A percentile compares a stretch with the other conserved stretches of the same genome.
Conservation (phyloP, 495 filamentous ascomycete genomes). For the Cudoniella acicularis region DNA sequence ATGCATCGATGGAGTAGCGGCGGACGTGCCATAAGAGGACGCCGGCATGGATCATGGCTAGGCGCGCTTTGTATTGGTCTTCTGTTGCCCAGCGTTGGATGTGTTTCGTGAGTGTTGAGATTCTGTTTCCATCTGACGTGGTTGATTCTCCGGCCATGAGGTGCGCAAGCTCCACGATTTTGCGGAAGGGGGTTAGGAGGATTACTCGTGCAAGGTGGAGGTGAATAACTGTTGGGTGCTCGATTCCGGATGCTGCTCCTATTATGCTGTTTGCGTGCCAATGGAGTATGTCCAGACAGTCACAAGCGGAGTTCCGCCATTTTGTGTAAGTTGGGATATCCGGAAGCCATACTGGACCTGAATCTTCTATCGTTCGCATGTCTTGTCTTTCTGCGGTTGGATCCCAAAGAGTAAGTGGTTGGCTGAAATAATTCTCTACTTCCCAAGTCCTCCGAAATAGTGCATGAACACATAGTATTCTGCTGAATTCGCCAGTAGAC, state of each 20-base stretch:
- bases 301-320: slow-evolving; percentile 54
- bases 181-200: slow-evolving; percentile 27
- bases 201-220: slow-evolving; percentile 46
- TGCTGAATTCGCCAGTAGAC: slow-evolving; percentile 43
- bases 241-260: slow-evolving; percentile 41
- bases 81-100: slow-evolving; percentile 47
- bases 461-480: slow-evolving; percentile 46
- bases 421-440: slow-evolving; percentile 43
- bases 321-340: slow-evolving; percentile 46
- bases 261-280: slow-evolving; percentile 49
- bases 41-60: slow-evolving; percentile 52
- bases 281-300: slow-evolving; percentile 52
- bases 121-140: background rate
- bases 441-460: slow-evolving; percentile 50
- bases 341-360: slow-evolving; percentile 46
- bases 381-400: slow-evolving; percentile 44
- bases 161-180: slow-evolving; percentile 25
- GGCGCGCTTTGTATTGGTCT: slow-evolving; percentile 51
- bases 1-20: slow-evolving; percentile 42
- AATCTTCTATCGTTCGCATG: slow-evolving; percentile 33
- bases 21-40: slow-evolving; percentile 47
- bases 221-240: slow-evolving; percentile 49
- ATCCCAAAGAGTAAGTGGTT: slow-evolving; percentile 45
- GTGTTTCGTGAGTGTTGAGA: slow-evolving; percentile 23
- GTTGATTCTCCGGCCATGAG: background rate